A percentile compares a stretch with the other conserved stretches of the same genome.
Conservation (phyloP, 768 basidiomycete genomes). For the Suillus weaverae region DNA sequence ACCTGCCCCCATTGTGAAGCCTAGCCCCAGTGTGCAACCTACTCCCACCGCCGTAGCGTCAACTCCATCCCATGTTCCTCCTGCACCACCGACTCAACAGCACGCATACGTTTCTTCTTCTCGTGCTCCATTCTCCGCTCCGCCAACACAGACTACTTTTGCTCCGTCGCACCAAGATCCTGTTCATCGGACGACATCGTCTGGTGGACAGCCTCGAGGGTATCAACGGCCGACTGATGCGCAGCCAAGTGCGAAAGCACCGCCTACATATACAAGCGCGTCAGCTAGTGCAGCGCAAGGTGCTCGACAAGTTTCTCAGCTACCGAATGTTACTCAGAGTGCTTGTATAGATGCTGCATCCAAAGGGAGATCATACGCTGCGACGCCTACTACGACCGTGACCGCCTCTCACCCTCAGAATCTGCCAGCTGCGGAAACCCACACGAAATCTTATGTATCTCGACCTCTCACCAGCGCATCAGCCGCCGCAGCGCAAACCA, state of each 20-base stretch:
- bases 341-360: not conserved
- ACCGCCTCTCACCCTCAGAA: not conserved
- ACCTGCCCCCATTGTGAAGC: not conserved
- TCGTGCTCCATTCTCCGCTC: conserved; percentile 24
- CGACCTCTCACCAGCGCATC: conserved; percentile 15
- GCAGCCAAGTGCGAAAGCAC: conserved; percentile 19
- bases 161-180: conserved; percentile 8
- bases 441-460: conserved; percentile 17
- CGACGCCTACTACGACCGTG: not conserved
- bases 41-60: not conserved
- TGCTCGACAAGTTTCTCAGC: not conserved
- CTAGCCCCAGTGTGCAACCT: not conserved
- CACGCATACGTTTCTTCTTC: conserved; percentile 15
- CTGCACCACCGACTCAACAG: conserved; percentile 5
- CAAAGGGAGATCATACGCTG: not conserved
- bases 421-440: conserved; percentile 14
- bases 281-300: not conserved
- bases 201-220: conserved; percentile 21
- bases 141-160: conserved; percentile 21
- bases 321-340: not conserved
- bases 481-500: conserved; percentile 3
- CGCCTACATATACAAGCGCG: not conserved
- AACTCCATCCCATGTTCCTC: not conserved
- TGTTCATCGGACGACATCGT: conserved; percentile 22
- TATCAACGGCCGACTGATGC: conserved; percentile 26